Evolutionary conservation across 345 rosid species (phyloP).

Genomic region (Linum tenue): DNA sequence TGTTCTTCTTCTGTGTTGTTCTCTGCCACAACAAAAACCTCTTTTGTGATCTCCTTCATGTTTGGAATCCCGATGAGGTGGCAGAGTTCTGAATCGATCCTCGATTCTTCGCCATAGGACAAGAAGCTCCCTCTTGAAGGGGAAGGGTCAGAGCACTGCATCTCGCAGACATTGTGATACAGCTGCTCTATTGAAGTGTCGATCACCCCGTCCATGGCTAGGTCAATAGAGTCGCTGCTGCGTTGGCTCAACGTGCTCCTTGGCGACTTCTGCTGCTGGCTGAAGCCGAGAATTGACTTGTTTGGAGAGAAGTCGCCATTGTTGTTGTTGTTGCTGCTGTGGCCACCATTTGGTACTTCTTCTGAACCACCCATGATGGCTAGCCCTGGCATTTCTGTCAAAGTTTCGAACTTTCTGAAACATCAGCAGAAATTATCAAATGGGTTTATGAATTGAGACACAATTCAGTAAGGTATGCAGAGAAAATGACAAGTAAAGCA

Average conservation of each 20-base stretch:
- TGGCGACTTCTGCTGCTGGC: constrained; percentile 33
- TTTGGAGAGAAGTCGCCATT: constrained; percentile 15
- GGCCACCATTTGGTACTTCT: constrained; percentile 15
- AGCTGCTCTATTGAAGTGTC: constrained; percentile 71
- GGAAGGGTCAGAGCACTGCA: constrained; percentile 74
- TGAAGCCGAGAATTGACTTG: constrained; percentile 22
- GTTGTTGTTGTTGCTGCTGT: constrained; percentile 9
- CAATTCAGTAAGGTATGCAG: neutral
- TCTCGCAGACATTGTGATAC: constrained; percentile 71
- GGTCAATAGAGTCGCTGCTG: constrained; percentile 47
- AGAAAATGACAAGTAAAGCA: neutral
- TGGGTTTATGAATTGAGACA: neutral
- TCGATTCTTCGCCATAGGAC: constrained; percentile 79
- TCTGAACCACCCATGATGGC: constrained; percentile 30
- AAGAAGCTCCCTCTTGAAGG: constrained; percentile 63
- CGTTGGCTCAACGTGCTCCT: constrained; percentile 38
- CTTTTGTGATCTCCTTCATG: constrained; percentile 42
- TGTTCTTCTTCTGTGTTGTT: constrained; percentile 33
- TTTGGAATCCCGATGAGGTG: constrained; percentile 62
- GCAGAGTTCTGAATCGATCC: constrained; percentile 81
- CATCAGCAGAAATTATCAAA: neutral
- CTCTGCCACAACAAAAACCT: constrained; percentile 18
- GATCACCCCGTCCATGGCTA: constrained; percentile 39
- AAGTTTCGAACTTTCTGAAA: neutral
- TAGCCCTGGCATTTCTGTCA: constrained; percentile 14